A percentile compares a stretch with the other conserved stretches of the same genome.
phyloP scores from a whole-genome alignment of 208 protist genomes.

The Angomonas ambiguus region DNA sequence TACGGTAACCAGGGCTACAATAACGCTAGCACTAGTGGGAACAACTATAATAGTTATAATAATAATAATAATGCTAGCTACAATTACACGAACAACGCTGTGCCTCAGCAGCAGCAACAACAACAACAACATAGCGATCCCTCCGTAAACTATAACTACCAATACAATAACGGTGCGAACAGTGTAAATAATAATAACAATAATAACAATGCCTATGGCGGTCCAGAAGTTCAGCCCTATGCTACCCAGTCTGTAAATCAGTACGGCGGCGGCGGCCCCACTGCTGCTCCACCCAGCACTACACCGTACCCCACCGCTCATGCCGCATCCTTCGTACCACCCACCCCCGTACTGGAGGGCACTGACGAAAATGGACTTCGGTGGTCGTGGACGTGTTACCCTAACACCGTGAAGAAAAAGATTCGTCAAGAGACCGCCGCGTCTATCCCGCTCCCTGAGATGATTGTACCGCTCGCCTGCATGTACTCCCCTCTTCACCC shows the following conservation, averaged over 20 bases:
- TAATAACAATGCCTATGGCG: not conserved
- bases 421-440: conserved; percentile 28
- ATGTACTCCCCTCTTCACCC: conserved; percentile 82
- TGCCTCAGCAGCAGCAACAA: conserved; percentile 19
- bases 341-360: conserved; percentile 35
- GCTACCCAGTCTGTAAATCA: not conserved
- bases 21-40: not conserved
- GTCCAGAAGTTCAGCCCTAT: too few species aligned
- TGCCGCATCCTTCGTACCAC: conserved; percentile 14
- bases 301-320: not conserved
- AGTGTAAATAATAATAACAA: conserved; percentile 2
- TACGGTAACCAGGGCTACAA: not conserved
- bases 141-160: not conserved
- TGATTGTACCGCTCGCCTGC: conserved; percentile 85
- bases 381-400: conserved; percentile 87
- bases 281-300: conserved; percentile 1
- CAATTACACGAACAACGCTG: not conserved
- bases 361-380: conserved; percentile 71
- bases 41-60: conserved; percentile 1
- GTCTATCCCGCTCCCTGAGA: conserved; percentile 54
- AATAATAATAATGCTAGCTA: not conserved
- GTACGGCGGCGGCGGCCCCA: not conserved
- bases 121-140: conserved; percentile 17
- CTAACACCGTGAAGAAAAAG: conserved; percentile 47
- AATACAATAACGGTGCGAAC: not conserved